phyloP scores from a whole-genome alignment of 176 grass and related monocot genomes.

The Alloteropsis semialata region DNA sequence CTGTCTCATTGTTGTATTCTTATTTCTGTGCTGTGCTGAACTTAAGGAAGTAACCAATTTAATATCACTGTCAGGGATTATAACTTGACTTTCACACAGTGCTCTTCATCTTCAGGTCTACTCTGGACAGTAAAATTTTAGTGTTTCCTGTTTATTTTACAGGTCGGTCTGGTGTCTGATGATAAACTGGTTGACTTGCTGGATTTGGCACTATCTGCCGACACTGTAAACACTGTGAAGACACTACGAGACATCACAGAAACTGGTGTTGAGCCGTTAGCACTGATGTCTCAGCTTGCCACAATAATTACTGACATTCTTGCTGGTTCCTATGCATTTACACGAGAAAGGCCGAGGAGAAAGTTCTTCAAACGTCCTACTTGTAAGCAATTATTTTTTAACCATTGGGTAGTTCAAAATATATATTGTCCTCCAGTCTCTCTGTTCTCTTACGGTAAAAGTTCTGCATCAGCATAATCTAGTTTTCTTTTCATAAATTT shows the following conservation, averaged over 20 bases:
- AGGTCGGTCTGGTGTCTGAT: conserved; percentile 90
- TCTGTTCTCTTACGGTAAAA: not conserved
- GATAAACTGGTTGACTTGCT: conserved; percentile 89
- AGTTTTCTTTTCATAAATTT: conserved; percentile 22
- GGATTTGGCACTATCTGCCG: conserved; percentile 79
- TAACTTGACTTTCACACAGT: conserved; percentile 1
- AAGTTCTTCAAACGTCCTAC: conserved; percentile 68
- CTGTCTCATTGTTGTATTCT: not conserved
- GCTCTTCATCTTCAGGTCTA: not conserved
- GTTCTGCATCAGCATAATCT: conserved; percentile 13
- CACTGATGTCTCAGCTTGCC: conserved; percentile 90
- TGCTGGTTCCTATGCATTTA: conserved; percentile 77
- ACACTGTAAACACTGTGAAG: conserved; percentile 84
- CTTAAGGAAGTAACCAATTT: not conserved
- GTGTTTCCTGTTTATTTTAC: conserved; percentile 22
- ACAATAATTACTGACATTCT: conserved; percentile 97
- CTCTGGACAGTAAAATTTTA: not conserved
- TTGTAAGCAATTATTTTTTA: conserved; percentile 47
- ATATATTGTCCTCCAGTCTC: not conserved
- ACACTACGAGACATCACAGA: conserved; percentile 79
- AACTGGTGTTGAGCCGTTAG: conserved; percentile 81
- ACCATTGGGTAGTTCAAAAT: not conserved
- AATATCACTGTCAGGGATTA: not conserved
- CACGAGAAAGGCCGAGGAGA: conserved; percentile 52
- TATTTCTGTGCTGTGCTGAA: conserved; percentile 7